These are phyloP conservation scores for Cystobasidium ongulense DNA, from an alignment of 768 basidiomycete species.

Conservation along the genomic window DNA sequence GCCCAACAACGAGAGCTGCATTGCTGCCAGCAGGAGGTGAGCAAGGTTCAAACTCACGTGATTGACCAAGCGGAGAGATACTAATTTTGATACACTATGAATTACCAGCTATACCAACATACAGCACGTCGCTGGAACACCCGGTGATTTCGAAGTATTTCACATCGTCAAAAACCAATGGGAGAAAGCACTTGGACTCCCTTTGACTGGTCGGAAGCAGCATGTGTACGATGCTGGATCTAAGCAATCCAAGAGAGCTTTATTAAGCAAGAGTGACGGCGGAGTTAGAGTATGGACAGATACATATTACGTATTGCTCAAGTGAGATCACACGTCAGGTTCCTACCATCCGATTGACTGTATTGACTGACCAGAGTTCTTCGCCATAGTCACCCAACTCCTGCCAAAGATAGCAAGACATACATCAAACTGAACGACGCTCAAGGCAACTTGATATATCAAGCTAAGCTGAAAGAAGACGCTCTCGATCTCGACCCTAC, in stretches of 20 bases:
- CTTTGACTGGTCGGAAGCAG: conserved; percentile 38
- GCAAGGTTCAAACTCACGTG: neutral
- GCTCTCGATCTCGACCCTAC: conserved; percentile 68
- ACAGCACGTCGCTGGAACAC: conserved; percentile 62
- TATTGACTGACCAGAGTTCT: neutral
- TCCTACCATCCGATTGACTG: too few species aligned
- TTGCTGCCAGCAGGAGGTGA: conserved; percentile 20
- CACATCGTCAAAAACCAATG: conserved; percentile 61
- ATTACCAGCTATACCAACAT: conserved; percentile 33
- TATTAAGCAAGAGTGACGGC: conserved; percentile 7
- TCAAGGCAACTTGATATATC: conserved; percentile 48
- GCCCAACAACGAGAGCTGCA: conserved; percentile 22
- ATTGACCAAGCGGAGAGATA: neutral
- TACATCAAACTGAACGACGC: conserved; percentile 60
- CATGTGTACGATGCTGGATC: conserved; percentile 68
- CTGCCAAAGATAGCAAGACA: conserved; percentile 54
- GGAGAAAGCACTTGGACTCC: conserved; percentile 56
- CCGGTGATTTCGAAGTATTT: conserved; percentile 58
- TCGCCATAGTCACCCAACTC: conserved; percentile 13
- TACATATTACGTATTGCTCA: conserved; percentile 78
- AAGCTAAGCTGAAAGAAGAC: conserved; percentile 63
- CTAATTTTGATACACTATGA: neutral
- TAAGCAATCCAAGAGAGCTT: conserved; percentile 56
- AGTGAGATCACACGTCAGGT: conserved; percentile 48
- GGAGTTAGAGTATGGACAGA: conserved; percentile 70